Percentiles rank a stretch among this genome's conserved stretches.
Evolutionary conservation across 2,329 filamentous ascomycete genomes (phyloP).

Genomic region (Trichoderma sp.): DNA sequence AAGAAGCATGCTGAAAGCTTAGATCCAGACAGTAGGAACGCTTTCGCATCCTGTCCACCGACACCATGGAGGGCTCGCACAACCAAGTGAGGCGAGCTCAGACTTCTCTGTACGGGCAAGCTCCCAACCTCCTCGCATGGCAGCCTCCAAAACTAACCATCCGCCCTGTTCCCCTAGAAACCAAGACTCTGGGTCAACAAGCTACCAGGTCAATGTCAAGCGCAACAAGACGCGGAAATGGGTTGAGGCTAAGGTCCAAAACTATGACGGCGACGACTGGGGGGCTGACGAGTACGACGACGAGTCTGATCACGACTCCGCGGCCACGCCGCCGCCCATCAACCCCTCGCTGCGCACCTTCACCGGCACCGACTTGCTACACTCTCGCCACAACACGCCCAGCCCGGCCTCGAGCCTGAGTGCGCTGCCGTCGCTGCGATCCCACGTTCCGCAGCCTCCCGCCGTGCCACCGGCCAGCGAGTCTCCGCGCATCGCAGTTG

Average conservation of each 20-base stretch:
- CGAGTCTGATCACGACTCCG: constrained; percentile 42
- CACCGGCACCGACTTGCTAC: constrained; percentile 22
- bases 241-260: constrained; percentile 83
- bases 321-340: constrained; percentile 28
- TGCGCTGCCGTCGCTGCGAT: constrained; percentile 15
- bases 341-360: constrained; percentile 20
- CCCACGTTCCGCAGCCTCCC: constrained; percentile 2
- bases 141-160: not conserved
- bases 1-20: constrained; percentile 25
- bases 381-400: constrained; percentile 16
- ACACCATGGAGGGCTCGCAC: constrained; percentile 26
- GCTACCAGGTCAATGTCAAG: constrained; percentile 83
- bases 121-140: not conserved
- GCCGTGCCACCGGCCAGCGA: not conserved
- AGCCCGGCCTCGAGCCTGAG: constrained; percentile 16
- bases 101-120: constrained; percentile 18
- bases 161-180: constrained; percentile 30
- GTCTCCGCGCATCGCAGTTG: constrained; percentile 5
- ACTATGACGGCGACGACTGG: constrained; percentile 94
- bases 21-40: not conserved
- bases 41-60: constrained; percentile 21
- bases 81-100: constrained; percentile 21
- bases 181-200: constrained; percentile 37
- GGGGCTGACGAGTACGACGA: constrained; percentile 68
- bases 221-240: constrained; percentile 91